Evolutionary conservation across 2,329 filamentous ascomycete genomes (phyloP), one percentile per base, ranked within the genome.

Genomic region (Ascochyta fabae): DNA sequence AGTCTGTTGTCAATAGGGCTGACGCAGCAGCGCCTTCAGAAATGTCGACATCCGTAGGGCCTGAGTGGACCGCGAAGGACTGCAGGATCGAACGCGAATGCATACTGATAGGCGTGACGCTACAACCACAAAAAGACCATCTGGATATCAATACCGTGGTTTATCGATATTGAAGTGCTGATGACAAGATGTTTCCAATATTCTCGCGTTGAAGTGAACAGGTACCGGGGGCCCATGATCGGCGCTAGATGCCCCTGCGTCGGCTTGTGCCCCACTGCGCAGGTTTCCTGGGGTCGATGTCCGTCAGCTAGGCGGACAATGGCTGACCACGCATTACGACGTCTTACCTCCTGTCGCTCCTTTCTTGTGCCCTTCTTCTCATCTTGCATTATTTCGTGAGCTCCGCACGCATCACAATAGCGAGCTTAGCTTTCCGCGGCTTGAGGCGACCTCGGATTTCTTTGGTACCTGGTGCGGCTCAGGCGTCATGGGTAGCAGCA

Each of bases 401-500:
- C 27, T 26, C 16, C 42, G 31, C 35, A 33, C 16, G 15, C 6
- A 7, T 3, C 27, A 3, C 42, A 26, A 23, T 10, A 23, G 38
- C 22, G 7, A 23, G n/a, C 13, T 13, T 15, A 23, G n/a, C 13
- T 13, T 15, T 3, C 16, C 27, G 41, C 40, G 40, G 8, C 6
- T 16, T 8, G 6, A 42, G 16, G 22, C 40, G 7, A 35, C 23
- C 31, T 27, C 16, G 15, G n/a, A n/a, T 15, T 22, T 13, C 6
- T 26, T 36, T 24, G 26, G 48, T 40, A 22, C 44, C 23, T 41
- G n/a, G 26, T n/a, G 22, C 43, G 26, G 46, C 46, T 50, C 39
- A 36, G 40, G 27, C 41, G 22, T 38, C 36, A 57, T 57, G 54
- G 49, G 45, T 36, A 38, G 40, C 40, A 57, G 53, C 40, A 57